Evolutionary conservation across 169 alveolate genomes (phyloP).

Genomic region (Perkinsus chesapeaki): DNA sequence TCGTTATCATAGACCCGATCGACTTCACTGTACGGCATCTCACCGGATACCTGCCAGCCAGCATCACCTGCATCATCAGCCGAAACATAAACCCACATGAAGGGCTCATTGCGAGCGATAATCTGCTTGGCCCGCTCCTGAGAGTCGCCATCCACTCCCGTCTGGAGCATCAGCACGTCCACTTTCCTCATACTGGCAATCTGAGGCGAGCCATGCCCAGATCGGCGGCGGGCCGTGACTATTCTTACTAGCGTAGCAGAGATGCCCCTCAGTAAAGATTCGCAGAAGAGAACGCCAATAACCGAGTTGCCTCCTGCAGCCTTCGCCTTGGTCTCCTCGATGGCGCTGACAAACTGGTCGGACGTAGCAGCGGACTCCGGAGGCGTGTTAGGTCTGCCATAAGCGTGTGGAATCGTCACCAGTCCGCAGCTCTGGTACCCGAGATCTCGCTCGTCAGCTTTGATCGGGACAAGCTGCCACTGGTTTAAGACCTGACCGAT

Average conservation of each 20-base stretch:
- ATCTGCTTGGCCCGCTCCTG: background rate
- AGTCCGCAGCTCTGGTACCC: background rate
- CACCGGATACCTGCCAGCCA: background rate
- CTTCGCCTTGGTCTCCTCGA: background rate
- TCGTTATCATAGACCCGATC: background rate
- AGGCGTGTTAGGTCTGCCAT: background rate
- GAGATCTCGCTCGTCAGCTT: background rate
- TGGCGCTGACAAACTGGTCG: background rate
- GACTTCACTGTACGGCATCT: background rate
- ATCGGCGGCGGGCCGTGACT: background rate
- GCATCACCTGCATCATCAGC: background rate
- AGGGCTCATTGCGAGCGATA: background rate
- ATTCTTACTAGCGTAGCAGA: background rate
- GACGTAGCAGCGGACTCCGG: background rate
- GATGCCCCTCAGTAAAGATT: background rate
- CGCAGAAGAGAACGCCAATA: background rate
- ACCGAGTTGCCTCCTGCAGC: background rate
- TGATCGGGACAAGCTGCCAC: background rate
- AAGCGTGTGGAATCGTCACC: background rate
- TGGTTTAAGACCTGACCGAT: background rate
- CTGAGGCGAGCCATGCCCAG: background rate
- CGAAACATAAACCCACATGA: background rate
- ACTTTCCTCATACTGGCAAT: background rate
- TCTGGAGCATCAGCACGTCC: background rate
- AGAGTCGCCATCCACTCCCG: background rate